Conservation (phyloP, 768 basidiomycete species). For the Pluteus cervinus region DNA sequence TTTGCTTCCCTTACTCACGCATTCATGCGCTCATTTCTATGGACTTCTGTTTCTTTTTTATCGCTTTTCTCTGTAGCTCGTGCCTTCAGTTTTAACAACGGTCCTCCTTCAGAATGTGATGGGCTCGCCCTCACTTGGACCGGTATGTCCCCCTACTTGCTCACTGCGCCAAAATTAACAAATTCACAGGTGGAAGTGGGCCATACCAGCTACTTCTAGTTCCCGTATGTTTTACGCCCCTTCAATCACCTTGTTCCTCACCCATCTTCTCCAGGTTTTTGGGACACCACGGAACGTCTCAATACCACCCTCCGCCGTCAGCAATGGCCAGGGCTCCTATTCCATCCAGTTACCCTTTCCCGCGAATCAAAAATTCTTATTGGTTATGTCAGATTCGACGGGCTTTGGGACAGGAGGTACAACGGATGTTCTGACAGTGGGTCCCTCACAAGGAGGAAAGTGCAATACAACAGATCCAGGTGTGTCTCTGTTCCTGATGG, state of each 20-base stretch:
- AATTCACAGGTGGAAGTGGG: slow-evolving; percentile 45
- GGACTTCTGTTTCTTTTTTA: slow-evolving; percentile 17
- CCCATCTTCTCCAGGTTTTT: slow-evolving; percentile 36
- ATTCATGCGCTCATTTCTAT: slow-evolving; percentile 12
- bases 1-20: slow-evolving; percentile 11
- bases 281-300: slow-evolving; percentile 45
- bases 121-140: slow-evolving; percentile 55
- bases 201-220: slow-evolving; percentile 47
- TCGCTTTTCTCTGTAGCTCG: slow-evolving; percentile 13
- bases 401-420: slow-evolving; percentile 66
- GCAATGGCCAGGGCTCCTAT: slow-evolving; percentile 48
- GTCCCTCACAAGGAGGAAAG: slow-evolving; percentile 34
- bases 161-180: slow-evolving; percentile 1
- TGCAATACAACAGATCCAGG: slow-evolving; percentile 48
- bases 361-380: slow-evolving; percentile 34
- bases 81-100: slow-evolving; percentile 43
- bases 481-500: slow-evolving; percentile 12
- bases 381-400: slow-evolving; percentile 67
- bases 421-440: slow-evolving; percentile 42
- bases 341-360: slow-evolving; percentile 38
- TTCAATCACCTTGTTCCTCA: slow-evolving; percentile 5
- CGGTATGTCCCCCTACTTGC: slow-evolving; percentile 32
- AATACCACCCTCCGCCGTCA: slow-evolving; percentile 50
- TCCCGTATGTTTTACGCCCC: slow-evolving; percentile 35
- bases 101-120: slow-evolving; percentile 53